Conservation (phyloP, 2,329 filamentous ascomycete species). For the Saccharata proteae region DNA sequence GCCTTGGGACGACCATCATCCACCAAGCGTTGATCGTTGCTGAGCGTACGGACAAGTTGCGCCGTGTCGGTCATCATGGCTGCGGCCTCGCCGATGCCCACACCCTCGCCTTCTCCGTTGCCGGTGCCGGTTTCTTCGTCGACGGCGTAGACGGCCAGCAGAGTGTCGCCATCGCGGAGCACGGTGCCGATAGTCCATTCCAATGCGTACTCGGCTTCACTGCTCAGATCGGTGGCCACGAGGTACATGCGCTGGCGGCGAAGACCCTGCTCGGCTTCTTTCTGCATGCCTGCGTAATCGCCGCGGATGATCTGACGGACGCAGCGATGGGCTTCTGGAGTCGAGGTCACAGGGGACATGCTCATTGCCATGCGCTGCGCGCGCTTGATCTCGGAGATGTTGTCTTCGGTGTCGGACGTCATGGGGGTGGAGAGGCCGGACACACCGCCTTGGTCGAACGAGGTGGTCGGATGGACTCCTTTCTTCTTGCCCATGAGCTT, state of each 20-base stretch:
- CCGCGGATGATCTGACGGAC: slow-evolving; percentile 86
- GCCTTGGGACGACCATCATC: slow-evolving; percentile 18
- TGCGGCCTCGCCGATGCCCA: slow-evolving; percentile 56
- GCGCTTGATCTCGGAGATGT: slow-evolving; percentile 71
- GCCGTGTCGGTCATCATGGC: slow-evolving; percentile 67
- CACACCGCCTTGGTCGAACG: slow-evolving; percentile 59
- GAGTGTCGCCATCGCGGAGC: slow-evolving; percentile 81
- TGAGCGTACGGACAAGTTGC: slow-evolving; percentile 54
- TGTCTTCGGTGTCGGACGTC: slow-evolving; percentile 77
- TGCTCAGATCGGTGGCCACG: slow-evolving; percentile 89
- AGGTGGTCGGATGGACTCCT: slow-evolving; percentile 69
- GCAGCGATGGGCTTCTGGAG: slow-evolving; percentile 64
- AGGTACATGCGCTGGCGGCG: slow-evolving; percentile 78
- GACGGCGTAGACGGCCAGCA: slow-evolving; percentile 86
- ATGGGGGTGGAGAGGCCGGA: slow-evolving; percentile 48
- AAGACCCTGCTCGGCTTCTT: slow-evolving; percentile 66
- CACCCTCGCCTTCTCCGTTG: slow-evolving; percentile 38
- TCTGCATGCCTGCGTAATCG: slow-evolving; percentile 64
- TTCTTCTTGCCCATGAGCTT: slow-evolving; percentile 40
- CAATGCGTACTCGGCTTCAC: slow-evolving; percentile 86
- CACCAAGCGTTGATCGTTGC: slow-evolving; percentile 22
- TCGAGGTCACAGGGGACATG: slow-evolving; percentile 67
- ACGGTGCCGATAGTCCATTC: slow-evolving; percentile 98
- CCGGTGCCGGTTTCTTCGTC: slow-evolving; percentile 59
- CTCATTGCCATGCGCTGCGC: slow-evolving; percentile 76